Base-by-base conservation (phyloP, 2,329 filamentous ascomycete species). In the Sclerotinia trifoliorum region DNA sequence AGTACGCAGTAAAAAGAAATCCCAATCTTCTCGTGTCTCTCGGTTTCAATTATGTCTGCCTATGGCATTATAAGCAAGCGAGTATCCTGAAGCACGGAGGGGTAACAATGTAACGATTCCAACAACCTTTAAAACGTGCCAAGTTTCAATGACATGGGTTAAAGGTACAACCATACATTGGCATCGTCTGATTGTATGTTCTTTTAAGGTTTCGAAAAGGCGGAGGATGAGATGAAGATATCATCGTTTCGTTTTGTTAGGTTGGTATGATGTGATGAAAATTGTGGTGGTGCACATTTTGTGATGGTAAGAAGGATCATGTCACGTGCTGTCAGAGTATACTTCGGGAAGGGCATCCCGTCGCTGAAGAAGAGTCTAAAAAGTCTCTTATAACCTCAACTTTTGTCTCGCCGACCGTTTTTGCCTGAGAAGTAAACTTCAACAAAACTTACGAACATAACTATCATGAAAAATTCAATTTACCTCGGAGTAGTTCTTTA, bases 1-100 rank as follows among this genome's bases (percentile, higher is more conserved):
- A 32, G 13, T 29, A 11, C 4, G 26, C 6, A 19, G 32, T 5
- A 42, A 39, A 54, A 42, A 17, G 2, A n/a, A 10, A 3, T 10
- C 13, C n/a, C 8, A 4, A 2, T 4, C 24, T n/a, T 19, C 24
- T 24, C 17, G n/a, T 51, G 21, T 42, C 29, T 61, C 26, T 26
- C 49, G 52, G 66, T 26, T 61, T 60, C 29, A 7, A 49, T 48
- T 46, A 63, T 63, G 60, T 48, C 64, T 68, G 66, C 69, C 65
- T 67, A 58, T 57, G 62, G 58, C 15, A 65, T 66, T 65, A 62
- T 67, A 51, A 66, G 35, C 55, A 69, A 72, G 71, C 70, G 69
- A 71, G 65, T 49, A 44, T 42, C 19, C 61, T 74, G 73, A 73
- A 69, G 71, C 73, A 74, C 69, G 68, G 69, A 69, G 69, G 68